These are phyloP conservation scores for Colletotrichum liriopes DNA, from an alignment of 2,329 filamentous ascomycete species.

Conservation along the genomic window DNA sequence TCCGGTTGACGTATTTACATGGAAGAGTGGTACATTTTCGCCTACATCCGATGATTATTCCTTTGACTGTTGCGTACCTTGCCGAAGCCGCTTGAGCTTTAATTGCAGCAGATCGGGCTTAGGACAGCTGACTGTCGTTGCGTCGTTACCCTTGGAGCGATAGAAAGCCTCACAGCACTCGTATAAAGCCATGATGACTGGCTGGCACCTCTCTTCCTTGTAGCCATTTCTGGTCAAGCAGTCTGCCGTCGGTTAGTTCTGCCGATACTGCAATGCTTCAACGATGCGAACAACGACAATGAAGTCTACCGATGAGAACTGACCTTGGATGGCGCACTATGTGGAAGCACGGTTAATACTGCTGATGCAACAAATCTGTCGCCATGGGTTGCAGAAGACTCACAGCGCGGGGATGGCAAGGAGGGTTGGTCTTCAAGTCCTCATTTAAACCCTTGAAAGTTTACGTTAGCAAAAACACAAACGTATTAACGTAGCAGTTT, in stretches of 20 bases:
- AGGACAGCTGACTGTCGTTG: conserved; percentile 86
- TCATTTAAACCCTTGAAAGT: conserved; percentile 65
- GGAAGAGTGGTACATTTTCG: conserved; percentile 65
- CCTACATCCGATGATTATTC: background rate
- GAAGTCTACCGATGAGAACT: conserved; percentile 21
- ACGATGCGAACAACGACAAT: background rate
- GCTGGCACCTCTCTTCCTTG: conserved; percentile 86
- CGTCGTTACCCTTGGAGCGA: conserved; percentile 81
- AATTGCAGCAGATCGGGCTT: conserved; percentile 84
- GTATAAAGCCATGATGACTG: conserved; percentile 87
- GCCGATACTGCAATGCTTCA: background rate
- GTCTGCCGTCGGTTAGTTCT: conserved; percentile 63
- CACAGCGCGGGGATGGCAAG: conserved; percentile 89
- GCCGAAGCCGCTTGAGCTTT: conserved; percentile 85
- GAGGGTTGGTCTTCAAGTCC: conserved; percentile 81
- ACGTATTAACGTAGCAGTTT: background rate
- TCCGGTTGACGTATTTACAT: conserved; percentile 61
- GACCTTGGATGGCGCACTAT: conserved; percentile 93
- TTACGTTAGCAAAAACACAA: background rate
- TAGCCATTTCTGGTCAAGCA: conserved; percentile 89
- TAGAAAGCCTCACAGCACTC: conserved; percentile 96
- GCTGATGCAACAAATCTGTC: conserved; percentile 6
- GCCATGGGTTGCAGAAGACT: conserved; percentile 48
- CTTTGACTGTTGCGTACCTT: conserved; percentile 49
- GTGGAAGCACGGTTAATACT: conserved; percentile 28